Conservation (phyloP, 2,329 filamentous ascomycete genomes). For the Sordariomycetes sp. region DNA sequence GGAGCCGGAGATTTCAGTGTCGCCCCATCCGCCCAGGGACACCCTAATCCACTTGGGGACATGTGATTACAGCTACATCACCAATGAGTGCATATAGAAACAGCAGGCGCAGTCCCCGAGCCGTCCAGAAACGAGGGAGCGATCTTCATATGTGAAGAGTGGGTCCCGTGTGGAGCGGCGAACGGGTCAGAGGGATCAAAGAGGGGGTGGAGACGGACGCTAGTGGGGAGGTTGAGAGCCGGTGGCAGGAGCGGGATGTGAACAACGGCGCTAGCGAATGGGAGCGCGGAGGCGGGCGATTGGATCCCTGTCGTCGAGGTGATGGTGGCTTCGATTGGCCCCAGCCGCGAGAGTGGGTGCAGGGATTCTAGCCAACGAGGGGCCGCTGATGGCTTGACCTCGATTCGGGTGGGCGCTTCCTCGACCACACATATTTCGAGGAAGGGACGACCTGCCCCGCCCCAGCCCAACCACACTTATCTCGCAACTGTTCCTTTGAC, state of each 20-base stretch:
- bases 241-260: slow-evolving; percentile 1
- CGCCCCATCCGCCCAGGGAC: not conserved
- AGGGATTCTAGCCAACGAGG: slow-evolving; percentile 20
- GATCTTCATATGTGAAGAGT: not conserved
- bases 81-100: not conserved
- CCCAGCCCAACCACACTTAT: slow-evolving; percentile 3
- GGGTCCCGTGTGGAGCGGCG: not conserved
- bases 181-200: not conserved
- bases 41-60: not conserved
- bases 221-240: not conserved
- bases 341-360: slow-evolving; percentile 12
- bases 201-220: not conserved
- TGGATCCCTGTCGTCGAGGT: slow-evolving; percentile 19
- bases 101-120: not conserved
- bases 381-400: slow-evolving; percentile 14
- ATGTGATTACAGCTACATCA: not conserved
- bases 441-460: slow-evolving; percentile 1
- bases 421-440: slow-evolving; percentile 8
- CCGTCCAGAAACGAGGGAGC: not conserved
- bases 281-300: slow-evolving; percentile 15
- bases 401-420: slow-evolving; percentile 17
- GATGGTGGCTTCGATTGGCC: slow-evolving; percentile 20
- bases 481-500: not conserved
- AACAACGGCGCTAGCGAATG: slow-evolving; percentile 2
- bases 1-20: not conserved